Conservation (phyloP, 352 stramenopile species). For the Plasmopara muralis region DNA sequence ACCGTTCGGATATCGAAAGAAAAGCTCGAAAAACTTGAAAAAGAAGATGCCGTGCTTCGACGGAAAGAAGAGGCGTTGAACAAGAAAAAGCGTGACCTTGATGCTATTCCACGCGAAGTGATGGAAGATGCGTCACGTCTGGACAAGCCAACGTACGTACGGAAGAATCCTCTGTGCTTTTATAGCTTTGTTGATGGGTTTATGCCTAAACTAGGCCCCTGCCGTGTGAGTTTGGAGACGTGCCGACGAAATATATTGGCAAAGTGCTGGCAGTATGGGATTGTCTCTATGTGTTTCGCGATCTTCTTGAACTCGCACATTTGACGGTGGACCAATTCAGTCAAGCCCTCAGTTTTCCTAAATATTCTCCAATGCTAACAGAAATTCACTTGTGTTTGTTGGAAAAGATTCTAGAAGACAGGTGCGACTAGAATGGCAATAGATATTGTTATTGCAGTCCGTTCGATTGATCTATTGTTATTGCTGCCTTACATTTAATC, state of each 20-base stretch:
- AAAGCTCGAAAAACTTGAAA: slow-evolving; percentile 82
- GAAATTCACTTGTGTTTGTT: slow-evolving; percentile 84
- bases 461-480: too few species aligned
- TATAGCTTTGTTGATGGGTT: neutral
- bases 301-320: slow-evolving; percentile 49
- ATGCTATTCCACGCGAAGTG: slow-evolving; percentile 42
- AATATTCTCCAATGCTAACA: slow-evolving; percentile 46
- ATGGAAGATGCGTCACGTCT: slow-evolving; percentile 25
- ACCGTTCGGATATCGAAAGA: slow-evolving; percentile 72
- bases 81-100: slow-evolving; percentile 64
- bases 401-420: slow-evolving; percentile 72
- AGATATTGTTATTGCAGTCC: neutral
- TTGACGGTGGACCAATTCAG: slow-evolving; percentile 65
- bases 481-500: too few species aligned
- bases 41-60: slow-evolving; percentile 65
- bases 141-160: slow-evolving; percentile 69
- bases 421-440: slow-evolving; percentile 11
- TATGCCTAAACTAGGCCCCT: slow-evolving; percentile 25
- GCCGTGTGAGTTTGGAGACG: slow-evolving; percentile 47
- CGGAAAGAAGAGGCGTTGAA: slow-evolving; percentile 80
- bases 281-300: slow-evolving; percentile 68
- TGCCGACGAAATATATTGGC: slow-evolving; percentile 38
- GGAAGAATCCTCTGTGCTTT: neutral
- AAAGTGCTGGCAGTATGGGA: slow-evolving; percentile 72
- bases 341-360: slow-evolving; percentile 33